A percentile compares a stretch with the other conserved stretches of the same genome.
Conservation (phyloP, 2,329 filamentous ascomycete species). For the Elsinoe necatrix region DNA sequence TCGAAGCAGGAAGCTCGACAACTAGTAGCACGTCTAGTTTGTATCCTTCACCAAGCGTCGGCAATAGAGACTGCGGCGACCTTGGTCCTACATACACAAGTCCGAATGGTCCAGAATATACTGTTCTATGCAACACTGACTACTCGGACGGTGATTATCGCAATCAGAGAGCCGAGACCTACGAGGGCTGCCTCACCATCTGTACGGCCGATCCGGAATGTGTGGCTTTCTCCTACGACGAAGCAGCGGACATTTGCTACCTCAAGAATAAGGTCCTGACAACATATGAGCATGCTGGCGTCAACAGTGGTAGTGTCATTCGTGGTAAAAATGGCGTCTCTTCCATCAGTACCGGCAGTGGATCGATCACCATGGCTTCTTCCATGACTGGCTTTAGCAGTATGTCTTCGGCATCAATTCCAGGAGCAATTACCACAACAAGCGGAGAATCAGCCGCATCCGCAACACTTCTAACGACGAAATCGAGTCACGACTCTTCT, state of each 20-base stretch:
- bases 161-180: neutral
- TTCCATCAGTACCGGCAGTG: neutral
- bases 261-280: conserved; percentile 10
- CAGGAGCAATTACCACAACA: neutral
- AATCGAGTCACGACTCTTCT: neutral
- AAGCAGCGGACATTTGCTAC: conserved; percentile 10
- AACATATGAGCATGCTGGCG: neutral
- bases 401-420: neutral
- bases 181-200: conserved; percentile 9
- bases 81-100: neutral
- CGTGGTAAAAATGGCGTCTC: neutral
- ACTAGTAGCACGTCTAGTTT: neutral
- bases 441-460: conserved; percentile 1
- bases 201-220: conserved; percentile 10
- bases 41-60: neutral
- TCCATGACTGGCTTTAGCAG: neutral
- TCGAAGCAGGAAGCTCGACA: neutral
- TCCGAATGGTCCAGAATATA: neutral
- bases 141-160: conserved; percentile 3
- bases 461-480: neutral
- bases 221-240: conserved; percentile 10
- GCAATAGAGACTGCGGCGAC: neutral
- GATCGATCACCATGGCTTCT: neutral
- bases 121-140: conserved; percentile 4
- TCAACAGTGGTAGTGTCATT: conserved; percentile 1